These are phyloP conservation scores for Drechslerella coelobrocha DNA, from an alignment of 2,329 filamentous ascomycete species.

Conservation along the genomic window DNA sequence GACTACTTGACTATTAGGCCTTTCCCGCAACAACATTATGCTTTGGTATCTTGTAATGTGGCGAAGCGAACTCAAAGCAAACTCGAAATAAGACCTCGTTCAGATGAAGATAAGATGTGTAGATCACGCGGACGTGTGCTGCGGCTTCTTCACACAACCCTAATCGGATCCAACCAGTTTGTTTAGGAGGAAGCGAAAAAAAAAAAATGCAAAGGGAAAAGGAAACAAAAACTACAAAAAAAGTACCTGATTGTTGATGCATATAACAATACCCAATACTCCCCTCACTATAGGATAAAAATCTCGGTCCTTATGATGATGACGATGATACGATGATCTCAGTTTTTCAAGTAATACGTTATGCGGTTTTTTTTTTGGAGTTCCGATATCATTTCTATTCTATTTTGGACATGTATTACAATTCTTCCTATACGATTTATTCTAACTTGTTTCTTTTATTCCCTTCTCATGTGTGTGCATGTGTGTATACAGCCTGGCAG, in stretches of 20 bases:
- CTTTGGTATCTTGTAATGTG: no score
- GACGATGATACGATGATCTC: no score
- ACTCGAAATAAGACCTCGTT: neutral
- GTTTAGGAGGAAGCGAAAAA: neutral
- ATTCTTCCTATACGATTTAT: neutral
- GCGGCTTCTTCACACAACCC: neutral
- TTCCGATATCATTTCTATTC: neutral
- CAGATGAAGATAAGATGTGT: neutral
- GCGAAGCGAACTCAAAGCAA: no score
- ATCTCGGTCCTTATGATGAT: neutral
- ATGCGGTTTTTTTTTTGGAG: neutral
- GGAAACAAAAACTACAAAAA: neutral
- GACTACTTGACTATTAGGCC: constrained; percentile 33
- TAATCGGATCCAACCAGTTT: neutral
- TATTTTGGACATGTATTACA: neutral
- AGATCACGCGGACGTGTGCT: neutral
- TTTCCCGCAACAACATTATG: neutral
- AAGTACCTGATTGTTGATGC: neutral
- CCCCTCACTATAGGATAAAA: neutral
- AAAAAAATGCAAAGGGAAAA: neutral
- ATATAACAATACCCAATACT: neutral
- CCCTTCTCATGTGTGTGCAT: no score
- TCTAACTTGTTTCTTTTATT: neutral
- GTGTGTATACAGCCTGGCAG: no score
- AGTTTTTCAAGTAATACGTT: neutral